Evolutionary conservation across 352 stramenopile species (phyloP).

Genomic region (Pythium brachiatum): DNA sequence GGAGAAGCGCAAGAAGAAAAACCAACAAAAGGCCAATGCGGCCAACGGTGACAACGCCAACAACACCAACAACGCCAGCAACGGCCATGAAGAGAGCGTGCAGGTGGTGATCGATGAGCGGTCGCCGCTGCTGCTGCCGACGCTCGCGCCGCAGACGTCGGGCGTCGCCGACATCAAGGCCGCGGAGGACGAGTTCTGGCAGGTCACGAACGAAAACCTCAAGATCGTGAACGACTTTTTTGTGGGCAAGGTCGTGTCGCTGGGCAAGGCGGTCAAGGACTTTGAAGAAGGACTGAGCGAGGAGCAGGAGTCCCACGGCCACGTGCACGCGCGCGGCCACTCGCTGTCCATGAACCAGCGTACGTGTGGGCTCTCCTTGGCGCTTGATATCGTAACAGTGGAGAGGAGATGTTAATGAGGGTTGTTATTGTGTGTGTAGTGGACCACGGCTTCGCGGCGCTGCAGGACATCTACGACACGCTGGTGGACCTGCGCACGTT

Average conservation of each 20-base stretch:
- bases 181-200: slow-evolving; percentile 83
- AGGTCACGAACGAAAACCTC: slow-evolving; percentile 74
- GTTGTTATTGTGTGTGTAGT: slow-evolving; percentile 8
- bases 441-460: slow-evolving; percentile 73
- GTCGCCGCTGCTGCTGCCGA: slow-evolving; percentile 62
- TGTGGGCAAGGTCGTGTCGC: slow-evolving; percentile 59
- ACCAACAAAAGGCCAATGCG: slow-evolving; percentile 15
- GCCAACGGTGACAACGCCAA: background rate
- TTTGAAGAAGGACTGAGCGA: slow-evolving; percentile 70
- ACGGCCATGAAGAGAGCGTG: slow-evolving; percentile 33
- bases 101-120: slow-evolving; percentile 55
- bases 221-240: slow-evolving; percentile 87
- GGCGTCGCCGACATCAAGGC: slow-evolving; percentile 54
- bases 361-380: slow-evolving; percentile 17
- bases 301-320: slow-evolving; percentile 68
- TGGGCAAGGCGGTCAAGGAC: slow-evolving; percentile 66
- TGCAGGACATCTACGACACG: slow-evolving; percentile 90
- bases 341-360: slow-evolving; percentile 55
- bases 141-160: slow-evolving; percentile 41
- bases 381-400: slow-evolving; percentile 1
- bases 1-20: slow-evolving; percentile 56
- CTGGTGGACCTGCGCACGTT: slow-evolving; percentile 88
- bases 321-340: slow-evolving; percentile 66
- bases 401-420: background rate
- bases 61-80: slow-evolving; percentile 10